Base-by-base conservation (phyloP, 331 rosid species). In the Prunus yedoensis region DNA sequence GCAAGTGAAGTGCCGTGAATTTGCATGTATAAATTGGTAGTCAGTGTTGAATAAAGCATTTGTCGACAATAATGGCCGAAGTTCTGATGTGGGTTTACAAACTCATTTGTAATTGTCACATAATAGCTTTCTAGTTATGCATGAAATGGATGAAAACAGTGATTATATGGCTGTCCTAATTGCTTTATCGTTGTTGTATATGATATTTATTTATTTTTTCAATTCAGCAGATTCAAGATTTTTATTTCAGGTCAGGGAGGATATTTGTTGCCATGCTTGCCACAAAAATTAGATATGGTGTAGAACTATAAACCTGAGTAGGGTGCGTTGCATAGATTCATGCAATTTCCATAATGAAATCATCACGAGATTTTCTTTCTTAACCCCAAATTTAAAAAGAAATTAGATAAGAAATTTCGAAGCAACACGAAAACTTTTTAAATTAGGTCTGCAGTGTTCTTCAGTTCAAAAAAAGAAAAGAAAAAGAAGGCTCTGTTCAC, bases 21-120 rank as follows among this genome's bases (percentile, higher is more conserved):
- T 56, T 79, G 67, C 68, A 18, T 74, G 46, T 70, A 71, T 76
- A 63, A 27, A 58, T 51, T 38, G 64, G 76, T 72, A 71, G 57
- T 41, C 56, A 47, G 69, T 54, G 77, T 83, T 72, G 28, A 80
- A 76, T 76, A 68, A 38, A 58, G 75, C 79, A 71, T 69, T 75
- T 73, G 59, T 75, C 75, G 68, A 60, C 75, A 66, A 61, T 65
- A 47, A 56, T 56, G 46, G 60, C 63, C 64, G 56, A 70, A 45
- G n/a, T 17, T 49, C 71, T 78, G 76, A 73, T 75, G 71, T 59
- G 45, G 49, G 58, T 28, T 74, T 18, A 62, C 61, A 53, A n/a
- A 28, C 60, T 53, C 21, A 57, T 57, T 64, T 78, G 18, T 58
- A 10, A 32, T 14, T 8, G 27, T 54, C 67, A 9, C 73, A 52